phyloP scores from a whole-genome alignment of 352 stramenopile genomes.

The Globisporangium uncinulatum region DNA sequence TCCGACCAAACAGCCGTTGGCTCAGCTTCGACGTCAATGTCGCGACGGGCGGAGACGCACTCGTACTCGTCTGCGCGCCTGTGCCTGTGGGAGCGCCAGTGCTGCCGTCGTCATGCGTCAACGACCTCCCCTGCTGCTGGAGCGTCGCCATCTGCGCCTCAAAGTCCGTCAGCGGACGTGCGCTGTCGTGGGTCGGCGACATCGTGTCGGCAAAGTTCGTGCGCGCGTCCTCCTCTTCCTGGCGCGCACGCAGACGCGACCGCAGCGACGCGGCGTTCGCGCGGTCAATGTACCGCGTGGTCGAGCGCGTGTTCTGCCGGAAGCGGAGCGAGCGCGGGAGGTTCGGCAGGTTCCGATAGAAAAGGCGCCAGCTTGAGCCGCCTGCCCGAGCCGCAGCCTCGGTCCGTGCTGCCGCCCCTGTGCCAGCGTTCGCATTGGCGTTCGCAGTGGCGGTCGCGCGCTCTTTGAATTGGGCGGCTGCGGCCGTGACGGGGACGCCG shows the following conservation, averaged over 20 bases:
- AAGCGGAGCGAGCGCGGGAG: slow-evolving; percentile 63
- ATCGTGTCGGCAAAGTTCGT: slow-evolving; percentile 24
- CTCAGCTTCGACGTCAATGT: slow-evolving; percentile 30
- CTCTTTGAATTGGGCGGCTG: slow-evolving; percentile 9
- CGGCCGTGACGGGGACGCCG: slow-evolving; percentile 4
- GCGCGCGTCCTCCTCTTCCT: slow-evolving; percentile 41
- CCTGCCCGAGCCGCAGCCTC: not conserved
- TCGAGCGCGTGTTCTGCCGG: slow-evolving; percentile 70
- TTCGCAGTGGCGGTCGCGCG: slow-evolving; percentile 1
- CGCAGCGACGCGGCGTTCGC: slow-evolving; percentile 59
- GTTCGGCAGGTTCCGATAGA: slow-evolving; percentile 65
- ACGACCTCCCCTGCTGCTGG: not conserved
- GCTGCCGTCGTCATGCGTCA: slow-evolving; percentile 7
- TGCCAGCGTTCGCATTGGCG: not conserved
- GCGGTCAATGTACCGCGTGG: slow-evolving; percentile 70
- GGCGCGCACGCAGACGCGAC: slow-evolving; percentile 41
- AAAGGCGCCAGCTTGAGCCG: slow-evolving; percentile 46
- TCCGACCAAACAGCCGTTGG: slow-evolving; percentile 23
- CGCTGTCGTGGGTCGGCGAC: slow-evolving; percentile 17
- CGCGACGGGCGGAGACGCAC: slow-evolving; percentile 1
- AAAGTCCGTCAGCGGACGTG: slow-evolving; percentile 39
- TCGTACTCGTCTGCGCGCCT: slow-evolving; percentile 3
- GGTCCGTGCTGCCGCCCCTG: not conserved
- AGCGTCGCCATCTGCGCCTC: slow-evolving; percentile 38
- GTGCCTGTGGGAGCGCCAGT: slow-evolving; percentile 11